A percentile compares a stretch with the other conserved stretches of the same genome.
Evolutionary conservation across 768 basidiomycete genomes (phyloP).

Genomic region (Fomitopsis serialis): DNA sequence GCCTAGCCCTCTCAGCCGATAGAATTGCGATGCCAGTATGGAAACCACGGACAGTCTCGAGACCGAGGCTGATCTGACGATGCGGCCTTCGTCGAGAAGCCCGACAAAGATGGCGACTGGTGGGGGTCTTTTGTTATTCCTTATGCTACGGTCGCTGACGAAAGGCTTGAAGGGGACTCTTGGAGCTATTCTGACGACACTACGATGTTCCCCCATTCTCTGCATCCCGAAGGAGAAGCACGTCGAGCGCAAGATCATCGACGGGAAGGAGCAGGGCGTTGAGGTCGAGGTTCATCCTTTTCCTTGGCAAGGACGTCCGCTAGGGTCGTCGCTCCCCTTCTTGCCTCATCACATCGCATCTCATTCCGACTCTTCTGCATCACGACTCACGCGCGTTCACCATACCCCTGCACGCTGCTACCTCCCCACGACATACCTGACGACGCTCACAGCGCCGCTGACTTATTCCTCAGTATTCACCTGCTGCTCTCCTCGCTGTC

Average conservation of each 20-base stretch:
- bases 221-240: slow-evolving; percentile 44
- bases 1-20: slow-evolving; percentile 35
- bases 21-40: slow-evolving; percentile 35
- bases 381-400: not conserved
- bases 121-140: slow-evolving; percentile 2
- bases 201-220: slow-evolving; percentile 63
- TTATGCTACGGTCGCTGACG: not conserved
- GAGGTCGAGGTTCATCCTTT: slow-evolving; percentile 59
- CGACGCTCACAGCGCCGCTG: not conserved
- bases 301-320: slow-evolving; percentile 37
- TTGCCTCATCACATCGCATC: not conserved
- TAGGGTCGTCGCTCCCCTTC: not conserved
- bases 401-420: slow-evolving; percentile 3
- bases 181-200: slow-evolving; percentile 71
- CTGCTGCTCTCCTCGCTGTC: not conserved
- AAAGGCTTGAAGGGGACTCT: slow-evolving; percentile 43
- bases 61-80: not conserved
- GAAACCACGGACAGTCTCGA: slow-evolving; percentile 7
- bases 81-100: not conserved
- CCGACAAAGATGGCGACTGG: not conserved
- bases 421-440: slow-evolving; percentile 1
- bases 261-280: slow-evolving; percentile 45
- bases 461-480: slow-evolving; percentile 1
- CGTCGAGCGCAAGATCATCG: slow-evolving; percentile 41
- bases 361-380: not conserved